Evolutionary conservation across 108 stramenopile species (phyloP).

Genomic region (Pseudonitzschia pungens): DNA sequence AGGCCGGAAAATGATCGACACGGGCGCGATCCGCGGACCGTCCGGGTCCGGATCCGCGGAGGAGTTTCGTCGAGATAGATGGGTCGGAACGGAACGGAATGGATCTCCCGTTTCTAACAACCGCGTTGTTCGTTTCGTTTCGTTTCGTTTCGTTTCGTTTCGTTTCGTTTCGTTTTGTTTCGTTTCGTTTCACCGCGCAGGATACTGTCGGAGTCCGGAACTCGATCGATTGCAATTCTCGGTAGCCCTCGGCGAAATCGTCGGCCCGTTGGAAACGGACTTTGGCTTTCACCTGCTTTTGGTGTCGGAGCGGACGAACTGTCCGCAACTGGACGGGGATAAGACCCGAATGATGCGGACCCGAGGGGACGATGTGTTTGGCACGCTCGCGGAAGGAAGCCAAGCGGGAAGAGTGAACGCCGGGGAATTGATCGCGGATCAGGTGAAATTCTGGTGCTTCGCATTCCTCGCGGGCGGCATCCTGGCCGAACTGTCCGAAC

Average conservation of each 20-base stretch:
- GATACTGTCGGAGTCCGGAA: constrained; percentile 49
- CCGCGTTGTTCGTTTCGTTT: too few species aligned
- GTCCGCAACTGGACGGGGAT: constrained; percentile 61
- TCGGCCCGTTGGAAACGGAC: constrained; percentile 59
- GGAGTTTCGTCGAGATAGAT: too few species aligned
- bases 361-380: constrained; percentile 26
- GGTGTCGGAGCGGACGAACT: constrained; percentile 66
- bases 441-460: constrained; percentile 50
- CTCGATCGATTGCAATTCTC: constrained; percentile 55
- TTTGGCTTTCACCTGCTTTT: constrained; percentile 60
- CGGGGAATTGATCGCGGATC: constrained; percentile 34
- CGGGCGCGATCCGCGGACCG: too few species aligned
- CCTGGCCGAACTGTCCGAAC: constrained; percentile 48
- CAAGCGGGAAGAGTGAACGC: constrained; percentile 21
- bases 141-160: neutral
- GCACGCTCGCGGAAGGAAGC: constrained; percentile 14
- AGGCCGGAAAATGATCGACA: neutral
- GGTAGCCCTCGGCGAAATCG: constrained; percentile 42
- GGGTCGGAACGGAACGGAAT: too few species aligned
- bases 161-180: neutral
- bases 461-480: constrained; percentile 42
- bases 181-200: neutral
- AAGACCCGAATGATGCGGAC: constrained; percentile 44
- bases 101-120: too few species aligned
- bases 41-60: too few species aligned